Base-by-base conservation (phyloP, 805 yeast genomes). In the Yarrowia alimentaria region DNA sequence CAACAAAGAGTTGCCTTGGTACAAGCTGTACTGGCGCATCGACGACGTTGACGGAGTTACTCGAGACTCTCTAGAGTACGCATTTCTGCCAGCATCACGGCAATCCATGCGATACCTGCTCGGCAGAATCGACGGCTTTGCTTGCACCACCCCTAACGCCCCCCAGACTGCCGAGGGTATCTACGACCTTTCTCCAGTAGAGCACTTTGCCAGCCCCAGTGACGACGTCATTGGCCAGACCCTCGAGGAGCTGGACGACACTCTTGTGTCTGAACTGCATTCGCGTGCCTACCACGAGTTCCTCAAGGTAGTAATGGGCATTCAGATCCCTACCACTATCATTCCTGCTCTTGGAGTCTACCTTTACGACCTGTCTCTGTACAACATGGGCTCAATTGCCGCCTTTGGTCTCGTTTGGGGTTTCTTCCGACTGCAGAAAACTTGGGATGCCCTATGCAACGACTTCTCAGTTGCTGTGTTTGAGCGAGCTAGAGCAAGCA, bases 371-470 rank as follows among this genome's bases (percentile, higher is more conserved):
- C 60, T 57, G 42, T 51, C 65, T 1, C 53, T 58, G 50, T 67
- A 60, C 52, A 53, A 68, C 13, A 65, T 67, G 68, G 66, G 61
- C 3, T 64, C 68, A 1, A 51, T 70, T 10, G 64, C 68, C 0
- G 61, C 59, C 4, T 59, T 70, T 4, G 73, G 73, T 1, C 17
- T 58, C 3, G 68, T 64, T 2, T 55, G 61, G 20, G 73, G 74
- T 2, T 57, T 64, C 28, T 56, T 61, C n/a, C 54, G 59, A 10
- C 62, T 69, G 30, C 71, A 69, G 49, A 57, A 54, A 25, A 29
- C 52, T 14, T 69, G 73, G 73, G 55, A 54, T 31, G 55, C 54
- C 12, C 58, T 61, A 5, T 53, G 59, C 8, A 26, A 37, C 10
- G 45, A 31, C 26, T 69, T 64, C 51, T 54, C 52, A 8, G 34